Evolutionary conservation across 306 rosid genomes (phyloP).

Genomic region (Gynostemma pentaphyllum): DNA sequence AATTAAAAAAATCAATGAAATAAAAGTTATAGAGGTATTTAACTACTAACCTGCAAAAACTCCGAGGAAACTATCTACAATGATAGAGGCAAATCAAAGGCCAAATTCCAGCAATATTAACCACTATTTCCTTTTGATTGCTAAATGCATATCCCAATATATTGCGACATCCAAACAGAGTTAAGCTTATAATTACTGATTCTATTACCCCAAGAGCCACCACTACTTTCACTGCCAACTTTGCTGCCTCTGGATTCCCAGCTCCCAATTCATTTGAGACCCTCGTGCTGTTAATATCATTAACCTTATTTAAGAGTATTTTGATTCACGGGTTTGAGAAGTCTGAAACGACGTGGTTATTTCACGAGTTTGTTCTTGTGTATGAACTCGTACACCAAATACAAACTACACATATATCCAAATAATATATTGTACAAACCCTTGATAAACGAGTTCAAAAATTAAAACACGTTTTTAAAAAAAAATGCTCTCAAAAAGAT

Average conservation of each 20-base stretch:
- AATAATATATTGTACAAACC: no score
- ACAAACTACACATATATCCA: no score
- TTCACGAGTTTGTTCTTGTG: no score
- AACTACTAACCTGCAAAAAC: neutral
- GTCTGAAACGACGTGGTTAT: no score
- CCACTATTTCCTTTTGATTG: slow-evolving; percentile 34
- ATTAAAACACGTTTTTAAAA: no score
- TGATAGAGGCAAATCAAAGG: slow-evolving; percentile 9
- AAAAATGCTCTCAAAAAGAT: no score
- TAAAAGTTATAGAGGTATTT: neutral
- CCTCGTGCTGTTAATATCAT: slow-evolving; percentile 51
- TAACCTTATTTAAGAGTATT: no score
- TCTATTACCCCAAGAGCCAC: slow-evolving; percentile 28
- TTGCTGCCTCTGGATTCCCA: slow-evolving; percentile 37
- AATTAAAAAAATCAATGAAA: no score
- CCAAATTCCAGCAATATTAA: slow-evolving; percentile 18
- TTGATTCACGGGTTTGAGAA: no score
- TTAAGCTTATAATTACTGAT: slow-evolving; percentile 20
- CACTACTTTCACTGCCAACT: slow-evolving; percentile 22
- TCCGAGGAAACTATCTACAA: neutral
- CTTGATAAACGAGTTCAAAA: no score
- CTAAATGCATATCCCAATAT: slow-evolving; percentile 48
- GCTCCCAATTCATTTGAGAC: slow-evolving; percentile 65
- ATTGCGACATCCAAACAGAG: slow-evolving; percentile 20
- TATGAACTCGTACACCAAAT: no score